Evolutionary conservation across 2,329 filamentous ascomycete species (phyloP).

Genomic region (Venturia pyrina): DNA sequence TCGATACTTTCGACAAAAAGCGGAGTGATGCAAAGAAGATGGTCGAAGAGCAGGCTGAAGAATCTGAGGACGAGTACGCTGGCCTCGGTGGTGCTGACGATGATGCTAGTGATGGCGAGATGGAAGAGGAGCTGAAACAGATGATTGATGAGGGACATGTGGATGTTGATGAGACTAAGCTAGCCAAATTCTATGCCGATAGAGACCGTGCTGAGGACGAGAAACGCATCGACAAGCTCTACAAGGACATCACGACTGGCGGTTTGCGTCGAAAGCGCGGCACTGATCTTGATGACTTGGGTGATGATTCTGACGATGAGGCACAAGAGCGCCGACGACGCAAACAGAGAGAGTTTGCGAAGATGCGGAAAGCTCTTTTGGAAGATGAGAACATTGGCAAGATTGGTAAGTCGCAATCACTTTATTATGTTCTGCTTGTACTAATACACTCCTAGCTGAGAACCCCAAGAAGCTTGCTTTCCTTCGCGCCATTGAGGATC

Average conservation of each 20-base stretch:
- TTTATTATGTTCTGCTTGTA: background rate
- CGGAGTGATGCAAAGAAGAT: slow-evolving; percentile 79
- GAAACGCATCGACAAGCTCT: slow-evolving; percentile 79
- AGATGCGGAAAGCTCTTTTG: slow-evolving; percentile 82
- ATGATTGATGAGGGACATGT: slow-evolving; percentile 82
- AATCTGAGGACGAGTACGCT: slow-evolving; percentile 97
- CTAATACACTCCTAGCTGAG: slow-evolving; percentile 42
- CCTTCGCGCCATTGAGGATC: slow-evolving; percentile 79
- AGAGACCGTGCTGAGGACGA: slow-evolving; percentile 73
- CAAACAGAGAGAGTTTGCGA: slow-evolving; percentile 80
- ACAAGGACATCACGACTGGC: slow-evolving; percentile 86
- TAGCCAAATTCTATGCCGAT: slow-evolving; percentile 84
- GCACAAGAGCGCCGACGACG: slow-evolving; percentile 61
- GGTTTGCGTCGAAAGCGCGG: slow-evolving; percentile 71
- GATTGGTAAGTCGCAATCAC: slow-evolving; percentile 36
- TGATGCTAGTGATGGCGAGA: slow-evolving; percentile 70
- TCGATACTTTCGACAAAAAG: slow-evolving; percentile 65
- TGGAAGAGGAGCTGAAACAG: slow-evolving; percentile 63
- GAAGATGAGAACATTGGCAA: slow-evolving; percentile 84
- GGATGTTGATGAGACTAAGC: slow-evolving; percentile 65
- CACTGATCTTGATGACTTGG: slow-evolving; percentile 65
- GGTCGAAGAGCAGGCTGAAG: slow-evolving; percentile 87
- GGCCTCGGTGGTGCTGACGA: slow-evolving; percentile 84
- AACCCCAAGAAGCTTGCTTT: slow-evolving; percentile 87
- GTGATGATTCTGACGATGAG: slow-evolving; percentile 82